Evolutionary conservation across 164 flowering plant species (phyloP).

Genomic region (Chimonanthus praecox): DNA sequence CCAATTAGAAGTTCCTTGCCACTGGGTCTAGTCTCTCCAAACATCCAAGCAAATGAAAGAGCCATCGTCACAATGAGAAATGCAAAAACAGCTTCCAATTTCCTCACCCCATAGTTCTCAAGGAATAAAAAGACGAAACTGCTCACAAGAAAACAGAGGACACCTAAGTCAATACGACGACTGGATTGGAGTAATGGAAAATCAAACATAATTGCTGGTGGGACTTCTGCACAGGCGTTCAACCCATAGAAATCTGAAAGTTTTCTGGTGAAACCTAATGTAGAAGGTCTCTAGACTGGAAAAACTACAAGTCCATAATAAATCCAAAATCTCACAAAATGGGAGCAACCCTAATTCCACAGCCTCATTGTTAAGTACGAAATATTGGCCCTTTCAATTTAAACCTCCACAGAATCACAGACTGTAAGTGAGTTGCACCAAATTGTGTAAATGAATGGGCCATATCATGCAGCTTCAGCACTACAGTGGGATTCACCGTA

Average conservation of each 20-base stretch:
- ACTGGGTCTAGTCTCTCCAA: constrained; percentile 73
- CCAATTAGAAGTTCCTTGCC: constrained; percentile 72
- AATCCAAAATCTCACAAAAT: too few relatives aligned
- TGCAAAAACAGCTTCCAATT: constrained; percentile 84
- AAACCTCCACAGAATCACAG: too few relatives aligned
- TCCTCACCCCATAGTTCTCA: constrained; percentile 96
- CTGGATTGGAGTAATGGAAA: too few relatives aligned
- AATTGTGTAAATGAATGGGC: too few relatives aligned
- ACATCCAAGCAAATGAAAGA: constrained; percentile 91
- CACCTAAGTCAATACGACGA: background rate
- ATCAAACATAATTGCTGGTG: background rate
- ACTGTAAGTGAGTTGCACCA: too few relatives aligned
- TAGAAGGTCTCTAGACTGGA: too few relatives aligned
- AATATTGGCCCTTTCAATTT: too few relatives aligned
- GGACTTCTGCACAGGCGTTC: background rate
- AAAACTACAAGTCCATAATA: too few relatives aligned
- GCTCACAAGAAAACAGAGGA: constrained; percentile 14
- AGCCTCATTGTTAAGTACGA: too few relatives aligned
- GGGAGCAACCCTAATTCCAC: too few relatives aligned
- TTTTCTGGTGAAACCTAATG: background rate
- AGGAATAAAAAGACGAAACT: constrained; percentile 82
- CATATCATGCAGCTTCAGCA: background rate
- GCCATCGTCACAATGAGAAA: constrained; percentile 85
- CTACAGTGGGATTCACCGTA: background rate
- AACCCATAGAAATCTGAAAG: background rate